These are phyloP conservation scores for Dacryopinax spathularia DNA, from an alignment of 768 basidiomycete genomes.

Conservation along the genomic window DNA sequence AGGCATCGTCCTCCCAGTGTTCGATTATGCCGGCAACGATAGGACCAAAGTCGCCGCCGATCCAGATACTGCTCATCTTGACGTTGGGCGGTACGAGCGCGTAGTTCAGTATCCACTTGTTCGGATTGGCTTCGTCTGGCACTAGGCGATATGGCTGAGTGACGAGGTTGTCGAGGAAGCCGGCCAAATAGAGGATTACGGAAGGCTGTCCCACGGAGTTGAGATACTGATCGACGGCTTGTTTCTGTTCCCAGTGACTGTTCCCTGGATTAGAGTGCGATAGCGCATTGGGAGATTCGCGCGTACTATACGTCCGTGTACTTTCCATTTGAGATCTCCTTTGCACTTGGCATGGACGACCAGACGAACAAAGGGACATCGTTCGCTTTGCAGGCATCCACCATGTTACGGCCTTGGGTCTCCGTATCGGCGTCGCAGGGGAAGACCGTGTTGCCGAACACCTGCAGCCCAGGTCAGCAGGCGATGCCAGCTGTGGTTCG, in stretches of 20 bases:
- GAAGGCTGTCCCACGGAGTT: neutral
- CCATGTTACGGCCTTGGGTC: neutral
- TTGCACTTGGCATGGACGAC: neutral
- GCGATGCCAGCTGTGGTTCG: neutral
- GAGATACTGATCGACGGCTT: neutral
- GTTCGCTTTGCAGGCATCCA: neutral
- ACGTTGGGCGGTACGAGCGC: neutral
- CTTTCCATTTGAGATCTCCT: neutral
- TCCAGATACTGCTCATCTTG: slow-evolving; percentile 3
- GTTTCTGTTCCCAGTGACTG: neutral
- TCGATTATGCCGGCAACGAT: neutral
- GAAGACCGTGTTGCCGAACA: neutral
- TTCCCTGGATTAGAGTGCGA: too few relatives aligned
- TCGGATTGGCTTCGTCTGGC: neutral
- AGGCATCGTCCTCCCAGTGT: slow-evolving; percentile 3
- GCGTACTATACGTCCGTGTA: neutral
- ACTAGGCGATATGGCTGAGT: neutral
- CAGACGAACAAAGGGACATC: neutral
- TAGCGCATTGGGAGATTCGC: too few relatives aligned
- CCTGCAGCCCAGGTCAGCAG: neutral
- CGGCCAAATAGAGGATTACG: neutral
- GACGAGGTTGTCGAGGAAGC: slow-evolving; percentile 1
- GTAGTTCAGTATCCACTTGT: neutral
- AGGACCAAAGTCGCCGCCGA: neutral
- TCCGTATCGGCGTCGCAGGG: neutral